Conservation (phyloP, 768 basidiomycete genomes). For the Chalciporus piperatus region DNA sequence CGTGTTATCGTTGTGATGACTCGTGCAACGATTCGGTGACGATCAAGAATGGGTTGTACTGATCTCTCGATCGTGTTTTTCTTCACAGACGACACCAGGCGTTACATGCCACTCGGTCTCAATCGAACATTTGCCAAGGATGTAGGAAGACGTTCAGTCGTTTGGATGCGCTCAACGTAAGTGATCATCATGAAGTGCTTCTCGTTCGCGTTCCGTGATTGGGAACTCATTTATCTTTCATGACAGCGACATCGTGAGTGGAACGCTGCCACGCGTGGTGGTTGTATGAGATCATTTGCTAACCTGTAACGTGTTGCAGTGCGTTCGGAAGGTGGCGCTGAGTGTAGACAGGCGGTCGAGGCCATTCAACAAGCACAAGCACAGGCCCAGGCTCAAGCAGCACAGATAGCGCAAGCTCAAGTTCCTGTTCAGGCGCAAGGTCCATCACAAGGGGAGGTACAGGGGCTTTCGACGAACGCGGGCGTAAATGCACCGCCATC, state of each 20-base stretch:
- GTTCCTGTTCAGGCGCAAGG: conserved; percentile 18
- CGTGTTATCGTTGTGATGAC: neutral
- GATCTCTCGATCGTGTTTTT: neutral
- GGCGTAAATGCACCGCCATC: conserved; percentile 12
- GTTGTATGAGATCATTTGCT: conserved; percentile 24
- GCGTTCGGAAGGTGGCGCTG: conserved; percentile 81
- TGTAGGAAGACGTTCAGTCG: conserved; percentile 95
- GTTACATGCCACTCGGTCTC: conserved; percentile 79
- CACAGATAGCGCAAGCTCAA: conserved; percentile 16
- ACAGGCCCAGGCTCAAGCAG: conserved; percentile 25
- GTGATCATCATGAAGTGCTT: conserved; percentile 40
- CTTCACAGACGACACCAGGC: conserved; percentile 78
- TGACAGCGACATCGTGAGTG: conserved; percentile 74
- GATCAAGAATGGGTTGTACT: neutral
- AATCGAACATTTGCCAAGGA: conserved; percentile 83
- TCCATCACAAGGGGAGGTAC: conserved; percentile 22
- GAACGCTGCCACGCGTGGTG: conserved; percentile 20
- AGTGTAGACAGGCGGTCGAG: conserved; percentile 54
- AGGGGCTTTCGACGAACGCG: conserved; percentile 16
- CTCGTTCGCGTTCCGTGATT: conserved; percentile 18
- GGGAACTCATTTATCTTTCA: conserved; percentile 25
- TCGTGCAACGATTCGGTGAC: neutral
- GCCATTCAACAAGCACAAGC: conserved; percentile 34
- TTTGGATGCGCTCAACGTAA: conserved; percentile 89
- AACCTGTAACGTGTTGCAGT: conserved; percentile 43